Conservation (phyloP, 768 basidiomycete genomes). For the Suillus americanus region DNA sequence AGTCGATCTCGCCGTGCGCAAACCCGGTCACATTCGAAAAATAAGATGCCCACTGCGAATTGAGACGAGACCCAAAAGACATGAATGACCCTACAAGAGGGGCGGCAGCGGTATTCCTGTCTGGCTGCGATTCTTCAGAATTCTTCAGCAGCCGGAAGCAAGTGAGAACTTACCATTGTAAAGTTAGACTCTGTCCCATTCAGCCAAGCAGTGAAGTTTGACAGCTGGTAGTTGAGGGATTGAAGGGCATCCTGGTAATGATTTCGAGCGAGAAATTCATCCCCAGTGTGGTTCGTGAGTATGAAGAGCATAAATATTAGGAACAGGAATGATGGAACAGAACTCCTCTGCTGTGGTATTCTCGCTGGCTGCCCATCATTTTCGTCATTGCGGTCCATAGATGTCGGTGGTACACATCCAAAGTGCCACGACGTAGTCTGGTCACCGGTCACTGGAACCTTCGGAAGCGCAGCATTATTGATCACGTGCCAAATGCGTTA, state of each 20-base stretch:
- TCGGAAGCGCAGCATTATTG: neutral
- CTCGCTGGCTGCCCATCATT: constrained; percentile 16
- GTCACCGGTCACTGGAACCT: neutral
- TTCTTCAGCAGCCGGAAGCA: neutral
- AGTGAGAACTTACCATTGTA: constrained; percentile 47
- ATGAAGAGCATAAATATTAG: constrained; percentile 74
- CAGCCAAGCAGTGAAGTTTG: constrained; percentile 78
- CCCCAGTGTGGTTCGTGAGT: constrained; percentile 73
- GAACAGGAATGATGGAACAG: constrained; percentile 73
- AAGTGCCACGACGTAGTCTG: neutral
- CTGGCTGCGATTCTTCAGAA: constrained; percentile 39
- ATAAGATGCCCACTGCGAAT: constrained; percentile 54
- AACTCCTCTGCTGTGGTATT: constrained; percentile 49
- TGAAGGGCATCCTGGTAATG: constrained; percentile 67
- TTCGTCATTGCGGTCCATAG: constrained; percentile 33
- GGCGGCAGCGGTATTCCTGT: constrained; percentile 40
- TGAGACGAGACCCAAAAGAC: constrained; percentile 42
- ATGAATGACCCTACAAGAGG: constrained; percentile 52
- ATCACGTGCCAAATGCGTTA: constrained; percentile 24
- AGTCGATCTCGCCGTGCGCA: constrained; percentile 59
- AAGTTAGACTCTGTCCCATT: constrained; percentile 68
- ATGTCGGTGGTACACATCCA: constrained; percentile 2
- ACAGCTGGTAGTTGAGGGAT: constrained; percentile 55
- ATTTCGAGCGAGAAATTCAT: constrained; percentile 61
- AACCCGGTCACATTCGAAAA: constrained; percentile 80